Base-by-base conservation (phyloP, 2,329 filamentous ascomycete genomes). In the Fusarium brachygibbosum region DNA sequence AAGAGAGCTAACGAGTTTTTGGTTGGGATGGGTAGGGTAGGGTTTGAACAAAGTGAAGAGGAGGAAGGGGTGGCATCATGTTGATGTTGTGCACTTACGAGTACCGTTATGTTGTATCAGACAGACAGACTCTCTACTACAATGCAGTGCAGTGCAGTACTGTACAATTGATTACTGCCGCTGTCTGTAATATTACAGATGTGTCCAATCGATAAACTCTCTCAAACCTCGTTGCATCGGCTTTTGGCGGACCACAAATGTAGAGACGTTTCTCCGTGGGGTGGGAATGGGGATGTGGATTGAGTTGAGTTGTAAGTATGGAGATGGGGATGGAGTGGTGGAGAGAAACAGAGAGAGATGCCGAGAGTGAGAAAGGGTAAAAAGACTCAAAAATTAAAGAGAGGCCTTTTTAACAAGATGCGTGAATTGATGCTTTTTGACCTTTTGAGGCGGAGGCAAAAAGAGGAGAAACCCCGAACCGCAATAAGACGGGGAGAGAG, bases 11-110 rank as follows among this genome's bases (percentile, higher is more conserved):
- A 52, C 52, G 59, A 58, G 59, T 19, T 63, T 63, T 56, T 61
- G 56, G 56, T 52, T 65, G 59, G 48, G 56, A 45, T 19, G 37
- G 58, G 61, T 49, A 64, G 61, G 61, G 61, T 57, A 64, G 40
- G 40, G 53, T 58, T 58, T 14, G 17, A 29, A 16, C 11, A 37
- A 37, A n/a, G 31, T 23, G 35, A 38, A 37, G 52, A 57, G 13
- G n/a, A 14, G 9, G 28, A 32, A 32, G 50, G 51, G 66, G 61
- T 69, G 66, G 56, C 61, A 69, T 66, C 66, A 64, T 69, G 53
- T 49, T 68, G 45, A 50, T 54, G 58, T 25, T 52, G 59, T 61
- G 61, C 61, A 64, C 61, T 64, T 64, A 64, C 61, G 42, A 29
- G 46, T 45, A 45, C 32, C 42, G 46, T 38, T 54, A 48, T 61